These are phyloP conservation scores for Silene conica DNA, from an alignment of 148 eudicot genomes.

Conservation along the genomic window DNA sequence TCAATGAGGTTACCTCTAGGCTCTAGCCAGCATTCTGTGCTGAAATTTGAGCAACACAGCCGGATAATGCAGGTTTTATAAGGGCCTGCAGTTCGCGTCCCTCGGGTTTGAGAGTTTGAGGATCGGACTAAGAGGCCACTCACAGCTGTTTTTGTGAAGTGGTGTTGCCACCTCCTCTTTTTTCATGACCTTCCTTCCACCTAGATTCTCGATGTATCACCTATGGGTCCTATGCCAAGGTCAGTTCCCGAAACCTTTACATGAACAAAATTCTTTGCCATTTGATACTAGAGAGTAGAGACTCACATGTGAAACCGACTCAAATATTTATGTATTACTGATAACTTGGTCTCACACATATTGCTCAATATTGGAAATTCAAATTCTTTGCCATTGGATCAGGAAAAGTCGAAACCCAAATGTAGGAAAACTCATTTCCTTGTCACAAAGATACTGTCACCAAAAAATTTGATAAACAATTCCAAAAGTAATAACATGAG, in stretches of 20 bases:
- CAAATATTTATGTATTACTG: constrained; percentile 5
- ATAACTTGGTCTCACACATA: constrained; percentile 32
- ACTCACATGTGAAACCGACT: too few relatives aligned
- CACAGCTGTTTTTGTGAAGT: too few relatives aligned
- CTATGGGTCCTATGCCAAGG: too few relatives aligned
- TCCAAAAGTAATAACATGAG: background rate
- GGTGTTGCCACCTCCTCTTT: too few relatives aligned
- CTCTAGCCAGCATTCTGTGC: constrained; percentile 36
- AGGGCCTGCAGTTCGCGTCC: too few relatives aligned
- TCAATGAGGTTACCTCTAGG: constrained; percentile 16
- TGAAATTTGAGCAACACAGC: constrained; percentile 65
- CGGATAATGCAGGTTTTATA: constrained; percentile 30
- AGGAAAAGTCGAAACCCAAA: constrained; percentile 31
- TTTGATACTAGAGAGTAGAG: too few relatives aligned
- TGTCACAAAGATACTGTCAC: constrained; percentile 10
- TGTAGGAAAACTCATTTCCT: constrained; percentile 12
- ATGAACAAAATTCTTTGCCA: too few relatives aligned
- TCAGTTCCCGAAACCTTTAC: too few relatives aligned
- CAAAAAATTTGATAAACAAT: background rate
- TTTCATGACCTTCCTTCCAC: too few relatives aligned
- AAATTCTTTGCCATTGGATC: constrained; percentile 25
- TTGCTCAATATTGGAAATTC: constrained; percentile 10
- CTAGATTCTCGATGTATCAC: too few relatives aligned
- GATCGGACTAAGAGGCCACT: too few relatives aligned
- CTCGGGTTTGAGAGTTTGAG: too few relatives aligned